Evolutionary conservation across 2,329 filamentous ascomycete genomes (phyloP).

Genomic region (Claviceps digitariae): DNA sequence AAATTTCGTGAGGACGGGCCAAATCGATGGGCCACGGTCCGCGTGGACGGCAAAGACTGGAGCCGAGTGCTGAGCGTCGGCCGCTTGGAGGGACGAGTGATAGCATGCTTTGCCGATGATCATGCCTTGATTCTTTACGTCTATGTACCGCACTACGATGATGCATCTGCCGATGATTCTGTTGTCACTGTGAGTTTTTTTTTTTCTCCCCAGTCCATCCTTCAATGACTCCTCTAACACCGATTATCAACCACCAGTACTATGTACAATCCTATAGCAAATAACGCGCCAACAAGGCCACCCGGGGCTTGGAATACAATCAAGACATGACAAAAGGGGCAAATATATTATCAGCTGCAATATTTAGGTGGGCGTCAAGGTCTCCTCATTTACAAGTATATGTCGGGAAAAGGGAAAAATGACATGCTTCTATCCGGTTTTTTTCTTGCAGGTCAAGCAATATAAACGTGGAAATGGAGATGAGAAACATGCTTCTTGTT

Average conservation of each 20-base stretch:
- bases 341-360: too few species aligned
- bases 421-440: neutral
- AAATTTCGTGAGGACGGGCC: constrained; percentile 64
- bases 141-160: constrained; percentile 60
- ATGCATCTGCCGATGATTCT: constrained; percentile 50
- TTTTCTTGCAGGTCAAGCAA: neutral
- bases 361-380: neutral
- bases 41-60: constrained; percentile 91
- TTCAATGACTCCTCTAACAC: constrained; percentile 12
- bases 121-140: constrained; percentile 75
- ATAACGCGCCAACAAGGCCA: neutral
- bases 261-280: constrained; percentile 30
- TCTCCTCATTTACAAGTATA: neutral
- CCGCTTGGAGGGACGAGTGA: constrained; percentile 74
- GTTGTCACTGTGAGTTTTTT: constrained; percentile 54
- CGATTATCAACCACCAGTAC: constrained; percentile 18
- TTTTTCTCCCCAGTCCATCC: neutral
- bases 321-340: neutral
- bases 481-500: neutral
- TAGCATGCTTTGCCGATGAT: constrained; percentile 77
- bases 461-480: neutral
- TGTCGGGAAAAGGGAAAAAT: neutral
- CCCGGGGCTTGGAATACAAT: neutral
- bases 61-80: constrained; percentile 87
- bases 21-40: constrained; percentile 75